A percentile compares a stretch with the other conserved stretches of the same genome.
Evolutionary conservation across 176 grass and related monocot genomes (phyloP).

Genomic region (Tillandsia fasciculata): DNA sequence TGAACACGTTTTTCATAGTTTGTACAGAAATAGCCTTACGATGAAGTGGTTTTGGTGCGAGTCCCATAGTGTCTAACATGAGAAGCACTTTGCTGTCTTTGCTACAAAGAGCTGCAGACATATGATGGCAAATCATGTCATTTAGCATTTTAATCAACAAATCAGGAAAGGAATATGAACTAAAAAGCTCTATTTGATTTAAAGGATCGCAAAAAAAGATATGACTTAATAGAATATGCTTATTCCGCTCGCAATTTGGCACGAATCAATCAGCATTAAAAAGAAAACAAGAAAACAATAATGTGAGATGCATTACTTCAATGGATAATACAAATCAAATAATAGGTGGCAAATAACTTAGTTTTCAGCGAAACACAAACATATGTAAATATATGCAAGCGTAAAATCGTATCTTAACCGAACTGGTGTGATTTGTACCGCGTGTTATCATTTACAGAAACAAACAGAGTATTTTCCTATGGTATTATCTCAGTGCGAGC

Average conservation of each 20-base stretch:
- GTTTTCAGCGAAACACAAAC: neutral
- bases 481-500: no score
- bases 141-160: neutral
- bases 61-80: conserved; percentile 24
- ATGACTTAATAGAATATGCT: no score
- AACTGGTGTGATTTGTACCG: no score
- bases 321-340: neutral
- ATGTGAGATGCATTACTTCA: neutral
- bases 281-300: neutral
- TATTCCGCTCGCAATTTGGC: neutral
- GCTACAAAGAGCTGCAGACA: conserved; percentile 50
- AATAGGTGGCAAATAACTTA: neutral
- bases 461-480: no score
- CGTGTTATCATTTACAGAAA: no score
- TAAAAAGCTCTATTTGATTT: neutral
- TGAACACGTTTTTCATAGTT: neutral
- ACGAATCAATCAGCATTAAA: neutral
- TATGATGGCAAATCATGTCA: conserved; percentile 7
- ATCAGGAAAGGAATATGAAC: neutral
- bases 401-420: no score
- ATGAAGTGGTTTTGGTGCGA: conserved; percentile 50
- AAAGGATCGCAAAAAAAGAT: no score
- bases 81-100: conserved; percentile 48
- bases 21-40: conserved; percentile 38
- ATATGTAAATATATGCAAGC: neutral